Base-by-base conservation (phyloP, 148 eudicot genomes). In the Dysphania ambrosioides region DNA sequence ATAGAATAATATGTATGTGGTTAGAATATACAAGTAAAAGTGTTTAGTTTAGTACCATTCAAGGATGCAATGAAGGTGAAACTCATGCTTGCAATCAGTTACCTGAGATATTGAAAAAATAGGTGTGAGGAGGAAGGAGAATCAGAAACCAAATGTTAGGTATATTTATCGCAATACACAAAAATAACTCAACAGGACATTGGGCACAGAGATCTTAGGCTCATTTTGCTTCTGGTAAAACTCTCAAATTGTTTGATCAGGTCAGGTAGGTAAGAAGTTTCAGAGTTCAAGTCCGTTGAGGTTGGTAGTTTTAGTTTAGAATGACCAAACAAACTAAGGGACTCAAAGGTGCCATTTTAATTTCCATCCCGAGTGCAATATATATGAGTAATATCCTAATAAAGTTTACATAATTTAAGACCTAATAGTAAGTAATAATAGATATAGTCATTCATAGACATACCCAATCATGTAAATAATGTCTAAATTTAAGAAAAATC, bases 21-120 rank as follows among this genome's bases (percentile, higher is more conserved):
- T 41, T 38, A 56, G 40, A 47, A 47, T 8, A 35, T 16, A 18
- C 21, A 57, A 44, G 27, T 23, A 9, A 60, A 44, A 26, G 11
- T 56, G 53, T 35, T 30, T 4, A 79, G 57, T 38, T 6, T 21
- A 13, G 11, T 85, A 94, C 98, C 98, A 94, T 86, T 94, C 98
- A 82, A 94, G 97, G 80, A 94, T 87, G 80, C 98, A 94, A 67
- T 94, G 98, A 42, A 94, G 96, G 85, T 94, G 98, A 82, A 90
- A 94, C 78, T 91, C 96, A 29, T 94, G 98, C 82, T 90, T 91
- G 85, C 98, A 94, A 40, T 72, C 68, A 66, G 98, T 94, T 77
- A 87, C 88, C 97, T 93, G 85, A 73, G 83, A 42, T 16, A 12
- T 47, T 1, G 53, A 47, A 47, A 44, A 42, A 44, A 47, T 13